Evolutionary conservation across 768 basidiomycete species (phyloP), one percentile per base, ranked within the genome.

Genomic region (Antrodiella citrinella): DNA sequence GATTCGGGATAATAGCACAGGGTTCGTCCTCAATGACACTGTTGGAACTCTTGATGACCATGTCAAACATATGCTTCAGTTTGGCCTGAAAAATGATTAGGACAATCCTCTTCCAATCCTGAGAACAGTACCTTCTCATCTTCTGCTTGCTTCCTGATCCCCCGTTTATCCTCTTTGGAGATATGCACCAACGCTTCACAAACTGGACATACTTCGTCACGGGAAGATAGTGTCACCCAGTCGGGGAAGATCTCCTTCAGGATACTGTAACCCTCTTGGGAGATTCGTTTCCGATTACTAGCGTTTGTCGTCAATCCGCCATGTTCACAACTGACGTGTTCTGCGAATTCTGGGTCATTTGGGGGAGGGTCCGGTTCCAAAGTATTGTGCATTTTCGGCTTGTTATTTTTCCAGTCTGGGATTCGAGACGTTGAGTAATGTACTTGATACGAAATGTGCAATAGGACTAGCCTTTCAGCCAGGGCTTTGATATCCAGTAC

Each of bases 401-500:
- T 84, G 42, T 65, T 59, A 47, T 78, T 65, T 61, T 71, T 71
- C 91, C 91, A 93, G 62, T 89, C 91, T 92, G 55, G 50, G 48
- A 18, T n/a, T 24, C n/a, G 45, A 21, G n/a, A 12, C 11, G 20
- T 25, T 42, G 49, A 12, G 48, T n/a, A n/a, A n/a, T 3, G 26
- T 50, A 42, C 26, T 25, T 9, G 15, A 20, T 18, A 20, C 19
- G n/a, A 3, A 42, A 51, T 51, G 45, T 41, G 26, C 49, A 30
- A 54, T 13, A 24, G 39, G 41, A 51, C 63, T 13, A 51, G 85
- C 89, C 89, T 76, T 75, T 84, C 3, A 86, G 63, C 91, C 91
- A 92, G 4, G 67, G 63, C 60, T 83, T 89, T 0, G 90, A 91
- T 59, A 91, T 78, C 82, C 84, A 88, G 61, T 73, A 82, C 4